These are phyloP conservation scores for Carallia brachiata DNA, from an alignment of 345 rosid genomes.

Conservation along the genomic window DNA sequence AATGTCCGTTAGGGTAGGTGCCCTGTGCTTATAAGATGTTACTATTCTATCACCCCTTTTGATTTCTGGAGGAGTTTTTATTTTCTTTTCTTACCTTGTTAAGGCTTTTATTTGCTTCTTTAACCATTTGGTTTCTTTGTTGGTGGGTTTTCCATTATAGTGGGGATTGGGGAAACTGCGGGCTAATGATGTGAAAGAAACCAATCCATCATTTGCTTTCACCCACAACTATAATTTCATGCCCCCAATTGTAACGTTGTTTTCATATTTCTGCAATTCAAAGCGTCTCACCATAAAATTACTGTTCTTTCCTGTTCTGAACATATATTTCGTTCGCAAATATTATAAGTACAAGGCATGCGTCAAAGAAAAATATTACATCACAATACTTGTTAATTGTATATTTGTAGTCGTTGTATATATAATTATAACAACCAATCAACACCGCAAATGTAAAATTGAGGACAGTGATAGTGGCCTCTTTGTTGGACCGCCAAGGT, in stretches of 20 bases:
- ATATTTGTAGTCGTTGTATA: no score
- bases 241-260: constrained; percentile 38
- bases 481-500: no score
- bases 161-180: constrained; percentile 8
- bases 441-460: no score
- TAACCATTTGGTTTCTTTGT: not conserved
- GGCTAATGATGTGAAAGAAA: not conserved
- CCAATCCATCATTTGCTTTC: constrained; percentile 38
- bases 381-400: no score
- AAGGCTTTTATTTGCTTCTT: not conserved
- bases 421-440: no score
- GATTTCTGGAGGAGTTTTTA: not conserved
- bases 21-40: constrained; percentile 23
- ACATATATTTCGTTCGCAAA: not conserved
- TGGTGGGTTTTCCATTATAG: constrained; percentile 7
- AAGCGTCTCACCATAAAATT: constrained; percentile 14
- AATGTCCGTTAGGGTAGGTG: constrained; percentile 46
- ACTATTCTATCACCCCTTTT: constrained; percentile 13
- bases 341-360: no score
- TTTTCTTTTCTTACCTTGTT: not conserved
- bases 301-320: not conserved
- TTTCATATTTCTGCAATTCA: constrained; percentile 15
- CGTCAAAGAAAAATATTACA: no score
- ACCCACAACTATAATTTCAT: constrained; percentile 42
- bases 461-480: no score